Evolutionary conservation across 257 asterid genomes (phyloP), one percentile per base, ranked within the genome.

Genomic region (Lithospermum erythrorhizon): DNA sequence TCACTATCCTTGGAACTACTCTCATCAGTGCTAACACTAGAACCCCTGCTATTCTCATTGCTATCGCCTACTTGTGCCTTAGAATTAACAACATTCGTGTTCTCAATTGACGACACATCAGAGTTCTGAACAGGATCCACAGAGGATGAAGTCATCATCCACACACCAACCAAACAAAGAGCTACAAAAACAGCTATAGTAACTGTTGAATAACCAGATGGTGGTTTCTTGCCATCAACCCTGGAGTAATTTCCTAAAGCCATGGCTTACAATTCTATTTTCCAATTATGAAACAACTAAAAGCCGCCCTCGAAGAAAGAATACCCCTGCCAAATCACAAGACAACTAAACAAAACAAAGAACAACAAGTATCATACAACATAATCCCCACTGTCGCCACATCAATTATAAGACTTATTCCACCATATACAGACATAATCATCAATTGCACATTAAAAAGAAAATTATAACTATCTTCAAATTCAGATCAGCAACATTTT

Each of bases 81-180:
- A 49, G 22, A 5, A 0, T 54, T 62, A n/a, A 35, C 55, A 51
- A 21, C 60, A 30, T 53, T 35, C 17, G 10, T n/a, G 1, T 5
- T 64, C 52, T 54, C 68, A 16, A 24, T 9, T 0, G 70, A 64
- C 24, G 56, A 21, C 21, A 47, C 23, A 53, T 62, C 68, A 21
- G 62, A 62, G 24, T 56, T 58, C 29, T 57, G 60, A 56, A 62
- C 22, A 27, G 73, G 55, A 25, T 25, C 35, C 45, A 25, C 56
- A 53, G 53, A 62, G 16, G 68, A 62, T 55, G 73, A 56, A 55
- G 52, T 68, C 68, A 68, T 15, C 73, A 68, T 68, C 68, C 73
- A 68, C 25, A 68, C 63, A 7, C 68, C 73, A 62, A 68, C 8
- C n/a, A 58, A 48, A 62, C 64, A 68, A 35, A 68, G n/a, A 24